Evolutionary conservation across 257 asterid genomes (phyloP).

Genomic region (Salvia splendens): DNA sequence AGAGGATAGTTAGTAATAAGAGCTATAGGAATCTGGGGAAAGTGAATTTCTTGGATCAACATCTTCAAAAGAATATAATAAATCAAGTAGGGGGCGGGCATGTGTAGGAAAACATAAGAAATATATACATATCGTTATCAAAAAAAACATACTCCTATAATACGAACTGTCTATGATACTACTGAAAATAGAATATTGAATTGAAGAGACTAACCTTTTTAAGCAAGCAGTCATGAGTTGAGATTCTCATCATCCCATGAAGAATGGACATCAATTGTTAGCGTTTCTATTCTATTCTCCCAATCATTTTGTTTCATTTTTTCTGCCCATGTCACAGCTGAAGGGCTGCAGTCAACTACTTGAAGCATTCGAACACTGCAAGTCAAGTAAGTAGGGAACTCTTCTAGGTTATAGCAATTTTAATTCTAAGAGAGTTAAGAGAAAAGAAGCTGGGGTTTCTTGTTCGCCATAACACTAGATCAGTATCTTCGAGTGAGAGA

Average conservation of each 20-base stretch:
- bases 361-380: neutral
- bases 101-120: too few species aligned
- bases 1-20: neutral
- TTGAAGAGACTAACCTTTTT: neutral
- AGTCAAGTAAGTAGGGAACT: neutral
- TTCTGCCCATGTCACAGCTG: neutral
- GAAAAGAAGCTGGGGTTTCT: neutral
- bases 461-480: neutral
- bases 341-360: slow-evolving; percentile 2
- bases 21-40: too few species aligned
- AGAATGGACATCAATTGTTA: neutral
- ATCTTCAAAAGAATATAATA: too few species aligned
- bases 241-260: slow-evolving; percentile 13
- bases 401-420: neutral
- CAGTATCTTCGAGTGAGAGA: slow-evolving; percentile 9
- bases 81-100: too few species aligned
- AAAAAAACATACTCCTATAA: too few species aligned
- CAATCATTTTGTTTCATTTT: neutral
- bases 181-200: neutral
- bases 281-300: neutral
- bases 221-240: neutral
- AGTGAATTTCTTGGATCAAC: too few species aligned
- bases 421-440: neutral
- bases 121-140: too few species aligned
- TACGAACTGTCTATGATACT: too few species aligned